Evolutionary conservation across 108 stramenopile species (phyloP).

Genomic region (Cyclostephanos invisitatus): DNA sequence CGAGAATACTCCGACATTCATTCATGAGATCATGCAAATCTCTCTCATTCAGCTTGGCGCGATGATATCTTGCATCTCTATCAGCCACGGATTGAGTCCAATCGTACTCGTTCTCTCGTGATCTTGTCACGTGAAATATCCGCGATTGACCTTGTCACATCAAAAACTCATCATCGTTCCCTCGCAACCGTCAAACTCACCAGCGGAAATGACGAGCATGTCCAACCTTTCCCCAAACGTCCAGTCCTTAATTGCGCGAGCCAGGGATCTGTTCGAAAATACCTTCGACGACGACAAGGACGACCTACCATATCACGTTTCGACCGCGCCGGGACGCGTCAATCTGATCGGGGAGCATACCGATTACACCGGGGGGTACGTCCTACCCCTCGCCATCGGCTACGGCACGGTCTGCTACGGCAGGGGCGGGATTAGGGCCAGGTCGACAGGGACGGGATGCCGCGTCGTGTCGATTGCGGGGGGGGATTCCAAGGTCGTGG

Average conservation of each 20-base stretch:
- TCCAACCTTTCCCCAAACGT: constrained; percentile 23
- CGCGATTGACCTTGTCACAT: no score
- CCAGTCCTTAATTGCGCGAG: constrained; percentile 31
- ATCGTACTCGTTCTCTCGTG: no score
- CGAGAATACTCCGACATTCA: no score
- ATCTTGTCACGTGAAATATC: no score
- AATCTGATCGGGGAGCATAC: constrained; percentile 96
- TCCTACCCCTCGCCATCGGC: constrained; percentile 90
- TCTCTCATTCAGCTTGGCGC: no score
- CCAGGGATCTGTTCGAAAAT: constrained; percentile 41
- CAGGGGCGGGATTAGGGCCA: constrained; percentile 45
- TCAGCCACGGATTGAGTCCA: no score
- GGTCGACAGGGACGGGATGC: constrained; percentile 27
- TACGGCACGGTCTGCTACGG: constrained; percentile 77
- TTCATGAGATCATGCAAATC: no score
- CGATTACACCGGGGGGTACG: constrained; percentile 96
- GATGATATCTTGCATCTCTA: no score
- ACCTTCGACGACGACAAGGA: constrained; percentile 12
- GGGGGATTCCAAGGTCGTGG: constrained; percentile 30
- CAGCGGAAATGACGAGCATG: neutral
- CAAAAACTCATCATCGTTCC: no score
- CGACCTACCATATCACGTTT: constrained; percentile 4
- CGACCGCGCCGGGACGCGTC: constrained; percentile 82
- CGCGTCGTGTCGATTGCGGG: constrained; percentile 47
- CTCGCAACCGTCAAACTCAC: no score